Conservation (phyloP, 257 asterid species). For the Mentha longifolia region DNA sequence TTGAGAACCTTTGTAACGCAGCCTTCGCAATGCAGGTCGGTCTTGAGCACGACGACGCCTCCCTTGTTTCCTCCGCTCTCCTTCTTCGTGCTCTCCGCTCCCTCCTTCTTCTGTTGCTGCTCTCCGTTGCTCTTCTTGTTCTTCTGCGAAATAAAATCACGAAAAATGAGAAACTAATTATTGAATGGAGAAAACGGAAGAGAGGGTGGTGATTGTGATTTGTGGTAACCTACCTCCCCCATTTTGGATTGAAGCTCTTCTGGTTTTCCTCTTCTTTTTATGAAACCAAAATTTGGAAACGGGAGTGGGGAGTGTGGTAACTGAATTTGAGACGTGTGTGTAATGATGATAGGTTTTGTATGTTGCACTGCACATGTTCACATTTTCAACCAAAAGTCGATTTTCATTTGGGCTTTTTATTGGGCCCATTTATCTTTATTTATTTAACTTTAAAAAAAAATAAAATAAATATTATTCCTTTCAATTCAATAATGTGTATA, state of each 20-base stretch:
- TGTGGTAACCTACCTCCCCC: constrained; percentile 38
- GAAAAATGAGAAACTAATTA: neutral
- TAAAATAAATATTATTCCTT: no score
- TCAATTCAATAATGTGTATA: no score
- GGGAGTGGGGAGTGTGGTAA: neutral
- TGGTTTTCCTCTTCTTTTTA: neutral
- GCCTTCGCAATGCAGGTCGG: constrained; percentile 83
- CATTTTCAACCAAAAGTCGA: neutral
- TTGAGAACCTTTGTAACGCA: constrained; percentile 64
- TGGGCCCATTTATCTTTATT: no score
- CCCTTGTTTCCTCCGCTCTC: constrained; percentile 30
- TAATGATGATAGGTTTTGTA: constrained; percentile 11
- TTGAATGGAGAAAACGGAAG: neutral
- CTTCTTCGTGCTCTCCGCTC: constrained; percentile 36
- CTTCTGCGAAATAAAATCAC: constrained; percentile 33
- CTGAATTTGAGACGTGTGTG: constrained; percentile 13
- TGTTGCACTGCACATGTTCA: neutral
- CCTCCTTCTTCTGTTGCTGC: constrained; percentile 32
- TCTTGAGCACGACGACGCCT: constrained; percentile 57
- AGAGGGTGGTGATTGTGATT: neutral
- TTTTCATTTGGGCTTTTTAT: neutral
- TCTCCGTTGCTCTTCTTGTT: constrained; percentile 37
- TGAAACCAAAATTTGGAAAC: neutral
- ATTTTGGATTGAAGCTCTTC: neutral
- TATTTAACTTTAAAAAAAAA: no score